Conservation (phyloP, 1,284 basidiomycete genomes). For the Singerocomus inundabilis region DNA sequence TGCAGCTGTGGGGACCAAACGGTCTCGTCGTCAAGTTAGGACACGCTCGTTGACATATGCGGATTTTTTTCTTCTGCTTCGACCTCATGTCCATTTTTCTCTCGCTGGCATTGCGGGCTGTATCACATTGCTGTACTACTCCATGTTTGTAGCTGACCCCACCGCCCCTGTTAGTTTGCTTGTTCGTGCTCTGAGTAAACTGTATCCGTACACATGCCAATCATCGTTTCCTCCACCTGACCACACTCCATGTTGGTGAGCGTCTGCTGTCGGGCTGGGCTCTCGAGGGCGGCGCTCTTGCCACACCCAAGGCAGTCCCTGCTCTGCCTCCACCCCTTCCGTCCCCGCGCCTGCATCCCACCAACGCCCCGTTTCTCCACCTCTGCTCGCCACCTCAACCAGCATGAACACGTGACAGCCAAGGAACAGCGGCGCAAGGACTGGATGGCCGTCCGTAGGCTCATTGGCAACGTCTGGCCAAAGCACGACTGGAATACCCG, state of each 20-base stretch:
- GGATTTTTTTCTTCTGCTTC: slow-evolving; percentile 6
- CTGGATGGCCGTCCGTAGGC: slow-evolving; percentile 63
- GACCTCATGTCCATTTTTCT: slow-evolving; percentile 7
- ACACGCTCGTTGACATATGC: neutral
- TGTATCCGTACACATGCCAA: neutral
- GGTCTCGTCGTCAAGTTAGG: neutral
- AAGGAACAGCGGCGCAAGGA: slow-evolving; percentile 64
- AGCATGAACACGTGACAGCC: slow-evolving; percentile 21
- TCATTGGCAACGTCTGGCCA: slow-evolving; percentile 74
- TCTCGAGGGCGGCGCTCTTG: slow-evolving; percentile 8
- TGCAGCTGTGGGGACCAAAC: too few species aligned
- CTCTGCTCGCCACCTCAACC: slow-evolving; percentile 9
- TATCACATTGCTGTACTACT: slow-evolving; percentile 25
- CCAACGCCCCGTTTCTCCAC: slow-evolving; percentile 13
- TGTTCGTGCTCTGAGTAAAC: neutral
- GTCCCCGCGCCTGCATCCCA: neutral
- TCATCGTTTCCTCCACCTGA: neutral
- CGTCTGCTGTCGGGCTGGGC: slow-evolving; percentile 15
- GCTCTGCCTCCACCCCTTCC: slow-evolving; percentile 3
- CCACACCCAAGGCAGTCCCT: slow-evolving; percentile 6
- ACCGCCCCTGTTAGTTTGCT: neutral
- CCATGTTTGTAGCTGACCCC: slow-evolving; percentile 16
- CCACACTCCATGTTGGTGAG: slow-evolving; percentile 25
- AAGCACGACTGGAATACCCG: slow-evolving; percentile 73
- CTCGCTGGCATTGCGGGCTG: slow-evolving; percentile 8